Percentiles rank a stretch among this genome's conserved stretches.
Conservation (phyloP, 345 rosid genomes). For the Carallia pectinifolia region DNA sequence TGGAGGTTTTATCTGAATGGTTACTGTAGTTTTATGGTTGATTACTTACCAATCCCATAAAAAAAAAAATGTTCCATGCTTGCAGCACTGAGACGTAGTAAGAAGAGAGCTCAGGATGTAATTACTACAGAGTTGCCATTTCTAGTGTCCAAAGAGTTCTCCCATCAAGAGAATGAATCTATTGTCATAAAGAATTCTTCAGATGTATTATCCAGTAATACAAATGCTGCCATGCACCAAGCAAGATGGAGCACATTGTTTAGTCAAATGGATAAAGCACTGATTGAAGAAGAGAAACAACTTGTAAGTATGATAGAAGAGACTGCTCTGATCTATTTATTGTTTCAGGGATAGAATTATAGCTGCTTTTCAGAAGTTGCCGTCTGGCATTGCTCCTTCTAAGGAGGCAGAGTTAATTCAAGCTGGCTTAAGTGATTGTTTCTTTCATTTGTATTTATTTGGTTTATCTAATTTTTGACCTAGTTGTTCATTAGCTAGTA, state of each 20-base stretch:
- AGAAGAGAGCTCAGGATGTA: constrained; percentile 76
- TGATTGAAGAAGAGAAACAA: constrained; percentile 74
- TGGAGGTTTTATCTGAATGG: background rate
- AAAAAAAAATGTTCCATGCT: constrained; percentile 18
- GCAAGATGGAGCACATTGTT: constrained; percentile 65
- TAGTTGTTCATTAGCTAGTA: too few species aligned
- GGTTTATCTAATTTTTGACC: too few species aligned
- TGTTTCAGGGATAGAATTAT: background rate
- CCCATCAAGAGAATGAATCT: constrained; percentile 42
- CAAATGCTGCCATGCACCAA: constrained; percentile 50
- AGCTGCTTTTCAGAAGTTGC: background rate
- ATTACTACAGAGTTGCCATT: constrained; percentile 71
- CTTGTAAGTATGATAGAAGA: constrained; percentile 50
- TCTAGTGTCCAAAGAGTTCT: constrained; percentile 68
- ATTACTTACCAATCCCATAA: background rate
- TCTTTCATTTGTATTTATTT: background rate
- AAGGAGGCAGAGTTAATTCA: background rate
- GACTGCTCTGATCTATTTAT: background rate
- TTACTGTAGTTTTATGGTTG: background rate
- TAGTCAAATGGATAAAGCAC: constrained; percentile 72
- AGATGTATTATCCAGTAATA: constrained; percentile 31
- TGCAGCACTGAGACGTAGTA: constrained; percentile 85
- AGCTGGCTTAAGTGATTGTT: background rate
- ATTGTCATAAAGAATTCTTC: constrained; percentile 25
- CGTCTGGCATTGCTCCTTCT: background rate